A percentile compares a stretch with the other conserved stretches of the same genome.
Evolutionary conservation across 75 land plant genomes (phyloP).

Genomic region (Sequoia sempervirens): DNA sequence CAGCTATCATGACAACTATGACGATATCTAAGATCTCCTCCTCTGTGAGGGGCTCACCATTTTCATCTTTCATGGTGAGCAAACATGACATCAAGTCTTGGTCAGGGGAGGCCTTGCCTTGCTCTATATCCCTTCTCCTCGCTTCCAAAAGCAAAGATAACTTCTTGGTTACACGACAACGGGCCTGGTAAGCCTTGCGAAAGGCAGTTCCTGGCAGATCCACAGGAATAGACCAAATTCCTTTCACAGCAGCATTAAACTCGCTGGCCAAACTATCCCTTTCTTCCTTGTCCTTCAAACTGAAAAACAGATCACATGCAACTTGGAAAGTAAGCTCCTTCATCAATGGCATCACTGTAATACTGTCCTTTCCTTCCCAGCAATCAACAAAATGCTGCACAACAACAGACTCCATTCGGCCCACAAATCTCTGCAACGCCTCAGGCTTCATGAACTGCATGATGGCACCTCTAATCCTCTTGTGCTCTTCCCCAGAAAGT

Average conservation of each 20-base stretch:
- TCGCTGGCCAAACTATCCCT: neutral
- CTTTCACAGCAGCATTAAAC: neutral
- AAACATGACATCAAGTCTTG: conserved; percentile 1
- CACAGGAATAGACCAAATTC: neutral
- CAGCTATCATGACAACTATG: neutral
- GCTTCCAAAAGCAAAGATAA: neutral
- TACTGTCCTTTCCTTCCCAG: conserved; percentile 18
- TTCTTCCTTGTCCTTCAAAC: conserved; percentile 8
- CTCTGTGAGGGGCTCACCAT: neutral
- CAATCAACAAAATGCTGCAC: conserved; percentile 20
- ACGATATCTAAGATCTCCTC: conserved; percentile 3
- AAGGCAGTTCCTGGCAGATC: neutral
- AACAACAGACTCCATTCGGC: conserved; percentile 26
- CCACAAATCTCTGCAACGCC: conserved; percentile 30
- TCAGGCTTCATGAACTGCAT: conserved; percentile 46
- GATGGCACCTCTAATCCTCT: conserved; percentile 31
- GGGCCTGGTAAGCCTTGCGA: neutral
- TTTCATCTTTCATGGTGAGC: neutral
- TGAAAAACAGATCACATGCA: conserved; percentile 17
- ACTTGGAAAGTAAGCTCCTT: conserved; percentile 24
- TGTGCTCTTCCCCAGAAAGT: conserved; percentile 39
- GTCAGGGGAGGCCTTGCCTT: neutral
- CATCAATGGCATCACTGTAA: conserved; percentile 30
- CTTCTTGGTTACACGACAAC: neutral
- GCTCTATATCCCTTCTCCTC: neutral